phyloP scores from a whole-genome alignment of 2,329 filamentous ascomycete species.

The Colletotrichum sojae region DNA sequence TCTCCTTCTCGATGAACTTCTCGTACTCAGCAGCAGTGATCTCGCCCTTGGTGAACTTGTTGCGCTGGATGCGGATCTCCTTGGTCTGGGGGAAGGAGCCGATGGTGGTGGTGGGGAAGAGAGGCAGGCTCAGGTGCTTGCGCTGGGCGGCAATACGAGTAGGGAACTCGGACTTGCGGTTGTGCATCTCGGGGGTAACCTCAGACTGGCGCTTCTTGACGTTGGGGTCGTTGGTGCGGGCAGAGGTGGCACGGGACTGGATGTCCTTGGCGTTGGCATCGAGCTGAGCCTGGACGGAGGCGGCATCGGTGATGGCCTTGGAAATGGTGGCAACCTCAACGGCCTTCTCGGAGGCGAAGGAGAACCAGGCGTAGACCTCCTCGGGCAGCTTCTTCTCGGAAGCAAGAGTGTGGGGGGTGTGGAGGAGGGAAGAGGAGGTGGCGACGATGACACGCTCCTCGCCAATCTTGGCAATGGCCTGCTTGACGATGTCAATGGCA shows the following conservation, averaged over 20 bases:
- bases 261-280: constrained; percentile 98
- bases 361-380: constrained; percentile 83
- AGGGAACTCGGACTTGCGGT: constrained; percentile 92
- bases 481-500: constrained; percentile 91
- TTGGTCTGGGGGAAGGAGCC: constrained; percentile 99
- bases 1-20: constrained; percentile 99
- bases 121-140: constrained; percentile 91
- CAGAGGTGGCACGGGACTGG: constrained; percentile 90
- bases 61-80: constrained; percentile 96
- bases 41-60: constrained; percentile 99
- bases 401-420: constrained; percentile 97
- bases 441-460: constrained; percentile 98
- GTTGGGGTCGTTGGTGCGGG: constrained; percentile 95
- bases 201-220: constrained; percentile 97
- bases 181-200: constrained; percentile 87
- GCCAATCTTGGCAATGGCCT: constrained; percentile 92
- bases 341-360: constrained; percentile 96
- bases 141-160: constrained; percentile 89
- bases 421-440: constrained; percentile 96
- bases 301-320: constrained; percentile 96
- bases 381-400: constrained; percentile 99
- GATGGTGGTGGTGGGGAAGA: constrained; percentile 99
- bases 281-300: constrained; percentile 87
- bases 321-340: constrained; percentile 91
- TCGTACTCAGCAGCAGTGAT: constrained; percentile 95